phyloP scores from a whole-genome alignment of 306 rosid genomes.

The Myrica gale region DNA sequence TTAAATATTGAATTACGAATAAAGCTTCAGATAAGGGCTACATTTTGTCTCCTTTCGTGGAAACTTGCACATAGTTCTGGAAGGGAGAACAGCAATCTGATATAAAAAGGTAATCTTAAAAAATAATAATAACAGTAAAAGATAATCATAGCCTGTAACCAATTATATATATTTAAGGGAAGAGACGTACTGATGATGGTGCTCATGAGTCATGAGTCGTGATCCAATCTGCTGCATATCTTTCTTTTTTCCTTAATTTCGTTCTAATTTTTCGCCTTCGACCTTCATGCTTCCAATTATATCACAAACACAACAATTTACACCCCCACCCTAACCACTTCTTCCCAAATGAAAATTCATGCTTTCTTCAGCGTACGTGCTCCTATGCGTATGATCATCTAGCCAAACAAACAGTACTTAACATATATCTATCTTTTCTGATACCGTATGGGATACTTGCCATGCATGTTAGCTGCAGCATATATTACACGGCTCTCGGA shows the following conservation, averaged over 20 bases:
- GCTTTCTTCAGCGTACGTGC: not conserved
- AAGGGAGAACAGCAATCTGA: slow-evolving; percentile 1
- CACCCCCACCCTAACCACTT: not conserved
- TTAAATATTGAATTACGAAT: not conserved
- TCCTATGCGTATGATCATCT: too few relatives aligned
- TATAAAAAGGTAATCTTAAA: not conserved
- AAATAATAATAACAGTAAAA: too few relatives aligned
- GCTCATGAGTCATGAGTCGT: too few relatives aligned
- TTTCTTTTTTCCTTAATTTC: not conserved
- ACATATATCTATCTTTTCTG: too few relatives aligned
- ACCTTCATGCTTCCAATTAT: slow-evolving; percentile 15
- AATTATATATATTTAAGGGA: too few relatives aligned
- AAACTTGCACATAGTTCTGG: not conserved
- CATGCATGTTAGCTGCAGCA: too few relatives aligned
- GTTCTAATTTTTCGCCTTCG: slow-evolving; percentile 1
- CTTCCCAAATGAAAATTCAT: not conserved
- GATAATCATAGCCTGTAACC: too few relatives aligned
- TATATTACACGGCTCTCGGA: too few relatives aligned
- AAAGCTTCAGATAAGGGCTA: not conserved
- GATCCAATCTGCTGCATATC: too few relatives aligned
- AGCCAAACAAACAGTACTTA: too few relatives aligned
- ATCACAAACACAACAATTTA: slow-evolving; percentile 16
- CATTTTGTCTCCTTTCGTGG: slow-evolving; percentile 9
- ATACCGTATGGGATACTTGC: too few relatives aligned
- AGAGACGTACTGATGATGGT: not conserved